Evolutionary conservation across 306 rosid species (phyloP), one percentile per base, ranked within the genome.

Genomic region (Dalbergia oliveri): DNA sequence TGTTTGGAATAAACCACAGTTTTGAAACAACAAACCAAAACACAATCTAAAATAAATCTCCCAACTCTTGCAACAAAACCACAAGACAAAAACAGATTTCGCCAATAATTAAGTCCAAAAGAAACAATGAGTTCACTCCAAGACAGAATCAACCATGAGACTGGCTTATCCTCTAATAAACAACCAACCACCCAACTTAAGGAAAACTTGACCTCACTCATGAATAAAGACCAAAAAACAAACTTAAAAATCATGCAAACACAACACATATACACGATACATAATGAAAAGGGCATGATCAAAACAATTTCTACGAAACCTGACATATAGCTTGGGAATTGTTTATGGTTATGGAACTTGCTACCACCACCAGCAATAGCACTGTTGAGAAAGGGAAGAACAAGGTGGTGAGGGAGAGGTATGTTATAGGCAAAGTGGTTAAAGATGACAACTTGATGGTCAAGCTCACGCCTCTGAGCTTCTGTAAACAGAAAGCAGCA

Each of bases 401-500:
- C 78, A 63, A 89, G 91, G 56, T 86, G 84, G 5, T 75, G 57
- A 72, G 97, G 97, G 71, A 89, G 87, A 73, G 88, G 86, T 23
- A 86, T 58, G 8, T 88, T 88, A 72, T 72, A 74, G 0, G 61
- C 87, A 59, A 94, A 70, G 44, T 88, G 87, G 76, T 83, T 88
- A 81, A 85, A 87, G 79, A 92, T 89, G 70, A 83, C 68, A 76
- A 85, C 70, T 85, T 94, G 97, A 33, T 78, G 87, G 9, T 82
- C 72, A 75, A 94, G 87, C 86, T 94, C 97, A 56, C 81, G 76
- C 89, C 79, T 82, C 84, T 92, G 97, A 53, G 78, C 78, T 59
- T 76, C 75, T 11, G 97, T 87, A 39, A 91, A 85, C 51, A 64
- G 10, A 12, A 15, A n/a, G n/a, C 10, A n/a, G 21, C 64, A 72